Evolutionary conservation across 2,329 filamentous ascomycete species (phyloP).

Genomic region (Emmonsiellopsis sp.): DNA sequence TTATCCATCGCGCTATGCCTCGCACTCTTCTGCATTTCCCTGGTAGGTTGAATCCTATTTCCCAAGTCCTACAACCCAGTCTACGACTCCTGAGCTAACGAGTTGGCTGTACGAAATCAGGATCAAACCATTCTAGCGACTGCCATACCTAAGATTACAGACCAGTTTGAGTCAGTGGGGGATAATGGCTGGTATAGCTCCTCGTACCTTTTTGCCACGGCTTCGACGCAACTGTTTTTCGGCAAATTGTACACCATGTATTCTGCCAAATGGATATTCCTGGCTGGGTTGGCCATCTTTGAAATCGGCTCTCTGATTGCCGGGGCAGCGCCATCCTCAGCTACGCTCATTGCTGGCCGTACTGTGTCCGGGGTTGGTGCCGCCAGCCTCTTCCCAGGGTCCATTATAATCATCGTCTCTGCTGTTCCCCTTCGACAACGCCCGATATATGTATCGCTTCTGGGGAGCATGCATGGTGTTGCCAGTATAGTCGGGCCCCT

Average conservation of each 20-base stretch:
- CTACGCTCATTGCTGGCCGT: conserved; percentile 27
- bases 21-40: too few relatives aligned
- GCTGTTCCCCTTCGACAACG: conserved; percentile 38
- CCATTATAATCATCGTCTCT: conserved; percentile 20
- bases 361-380: conserved; percentile 28
- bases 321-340: conserved; percentile 24
- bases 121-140: not conserved
- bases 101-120: too few relatives aligned
- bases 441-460: conserved; percentile 29
- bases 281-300: conserved; percentile 27
- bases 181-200: conserved; percentile 59
- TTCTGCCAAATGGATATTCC: conserved; percentile 27
- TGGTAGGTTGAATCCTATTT: too few relatives aligned
- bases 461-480: conserved; percentile 31
- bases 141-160: conserved; percentile 1
- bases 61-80: too few relatives aligned
- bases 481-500: conserved; percentile 29
- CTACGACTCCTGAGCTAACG: too few relatives aligned
- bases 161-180: conserved; percentile 43
- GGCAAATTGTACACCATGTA: conserved; percentile 30
- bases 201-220: conserved; percentile 25
- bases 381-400: conserved; percentile 26
- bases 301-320: conserved; percentile 31
- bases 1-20: too few relatives aligned
- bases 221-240: conserved; percentile 28